These are phyloP conservation scores for Colletotrichum theobromicola DNA, from an alignment of 2,329 filamentous ascomycete species.

Conservation along the genomic window DNA sequence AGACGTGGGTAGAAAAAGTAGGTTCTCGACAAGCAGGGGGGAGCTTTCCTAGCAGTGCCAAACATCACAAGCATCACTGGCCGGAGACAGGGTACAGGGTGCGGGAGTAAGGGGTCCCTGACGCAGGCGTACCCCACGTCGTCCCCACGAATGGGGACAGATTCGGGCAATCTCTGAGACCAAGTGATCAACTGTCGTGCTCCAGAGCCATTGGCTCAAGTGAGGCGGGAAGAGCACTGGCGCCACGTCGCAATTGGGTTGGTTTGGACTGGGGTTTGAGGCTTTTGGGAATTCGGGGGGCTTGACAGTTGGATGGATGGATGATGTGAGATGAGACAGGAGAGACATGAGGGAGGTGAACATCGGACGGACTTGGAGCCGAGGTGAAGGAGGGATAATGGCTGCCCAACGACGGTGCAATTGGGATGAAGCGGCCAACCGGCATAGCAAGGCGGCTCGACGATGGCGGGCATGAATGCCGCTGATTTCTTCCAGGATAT, in stretches of 20 bases:
- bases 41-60: constrained; percentile 12
- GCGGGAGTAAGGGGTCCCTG: constrained; percentile 20
- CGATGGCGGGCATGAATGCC: constrained; percentile 12
- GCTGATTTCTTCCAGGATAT: constrained; percentile 11
- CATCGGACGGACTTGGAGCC: constrained; percentile 8
- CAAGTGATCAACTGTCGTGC: constrained; percentile 23
- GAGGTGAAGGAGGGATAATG: constrained; percentile 16
- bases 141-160: constrained; percentile 15
- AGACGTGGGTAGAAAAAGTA: constrained; percentile 9
- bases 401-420: constrained; percentile 22
- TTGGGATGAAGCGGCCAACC: constrained; percentile 10
- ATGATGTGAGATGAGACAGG: neutral
- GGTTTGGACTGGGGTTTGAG: neutral
- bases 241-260: constrained; percentile 26
- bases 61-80: constrained; percentile 20
- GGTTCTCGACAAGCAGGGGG: constrained; percentile 11
- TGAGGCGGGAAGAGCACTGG: constrained; percentile 18
- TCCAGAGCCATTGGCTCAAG: constrained; percentile 20
- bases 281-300: neutral
- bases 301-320: neutral
- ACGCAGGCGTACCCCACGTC: constrained; percentile 21
- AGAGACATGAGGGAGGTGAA: neutral
- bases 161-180: constrained; percentile 8
- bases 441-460: constrained; percentile 5
- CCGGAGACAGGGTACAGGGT: constrained; percentile 8